phyloP scores from a whole-genome alignment of 805 yeast genomes.

The Wickerhamomyces tratensis region DNA sequence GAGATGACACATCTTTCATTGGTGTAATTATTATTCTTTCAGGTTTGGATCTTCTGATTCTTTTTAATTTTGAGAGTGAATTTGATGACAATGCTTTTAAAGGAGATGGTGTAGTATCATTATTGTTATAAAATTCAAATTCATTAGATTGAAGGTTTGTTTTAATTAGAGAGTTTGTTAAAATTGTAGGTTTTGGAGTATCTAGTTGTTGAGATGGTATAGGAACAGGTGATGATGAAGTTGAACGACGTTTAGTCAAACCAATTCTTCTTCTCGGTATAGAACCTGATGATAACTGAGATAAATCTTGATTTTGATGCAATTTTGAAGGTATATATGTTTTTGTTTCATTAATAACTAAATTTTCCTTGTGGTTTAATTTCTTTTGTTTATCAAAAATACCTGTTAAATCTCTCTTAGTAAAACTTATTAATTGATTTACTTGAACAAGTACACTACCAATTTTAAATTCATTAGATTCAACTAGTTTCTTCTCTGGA shows the following conservation, averaged over 20 bases:
- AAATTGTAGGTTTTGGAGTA: background rate
- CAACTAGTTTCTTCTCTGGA: conserved; percentile 2
- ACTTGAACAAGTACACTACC: conserved; percentile 10
- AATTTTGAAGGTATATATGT: background rate
- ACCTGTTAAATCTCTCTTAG: conserved; percentile 10
- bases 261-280: conserved; percentile 9
- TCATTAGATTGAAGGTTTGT: background rate
- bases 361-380: too few species aligned
- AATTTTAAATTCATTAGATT: conserved; percentile 9
- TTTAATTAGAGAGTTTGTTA: too few species aligned
- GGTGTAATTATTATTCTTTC: background rate
- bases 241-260: conserved; percentile 4
- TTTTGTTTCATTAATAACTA: too few species aligned
- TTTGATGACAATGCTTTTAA: background rate
- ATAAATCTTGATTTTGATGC: background rate
- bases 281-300: background rate
- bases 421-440: conserved; percentile 4
- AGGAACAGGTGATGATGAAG: background rate
- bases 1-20: too few species aligned
- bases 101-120: background rate
- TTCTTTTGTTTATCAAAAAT: conserved; percentile 5
- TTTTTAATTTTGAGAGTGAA: background rate
- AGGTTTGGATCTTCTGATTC: background rate
- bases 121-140: background rate
- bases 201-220: conserved; percentile 6